These are phyloP conservation scores for Penicillium sp. DNA, from an alignment of 2,329 filamentous ascomycete species.

Conservation along the genomic window DNA sequence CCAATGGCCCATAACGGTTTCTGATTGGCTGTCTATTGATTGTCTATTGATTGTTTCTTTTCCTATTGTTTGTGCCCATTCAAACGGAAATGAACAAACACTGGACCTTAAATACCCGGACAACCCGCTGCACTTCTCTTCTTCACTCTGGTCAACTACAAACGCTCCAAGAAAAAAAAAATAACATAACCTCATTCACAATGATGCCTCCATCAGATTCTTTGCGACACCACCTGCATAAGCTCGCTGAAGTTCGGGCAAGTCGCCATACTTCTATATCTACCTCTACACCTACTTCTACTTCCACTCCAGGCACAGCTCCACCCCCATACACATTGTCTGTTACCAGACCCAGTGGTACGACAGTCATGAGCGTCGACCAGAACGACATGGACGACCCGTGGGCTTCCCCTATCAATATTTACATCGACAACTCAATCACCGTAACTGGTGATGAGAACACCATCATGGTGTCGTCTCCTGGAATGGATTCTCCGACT, in stretches of 20 bases:
- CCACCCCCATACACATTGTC: slow-evolving; percentile 26
- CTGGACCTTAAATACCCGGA: neutral
- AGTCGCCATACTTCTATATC: slow-evolving; percentile 12
- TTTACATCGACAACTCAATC: slow-evolving; percentile 38
- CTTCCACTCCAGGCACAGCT: slow-evolving; percentile 8
- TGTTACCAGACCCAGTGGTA: slow-evolving; percentile 4
- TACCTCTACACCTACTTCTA: neutral
- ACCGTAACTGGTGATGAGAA: slow-evolving; percentile 35
- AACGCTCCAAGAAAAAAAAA: neutral
- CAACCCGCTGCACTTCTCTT: neutral
- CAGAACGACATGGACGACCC: slow-evolving; percentile 18
- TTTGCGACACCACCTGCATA: slow-evolving; percentile 27
- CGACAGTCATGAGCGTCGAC: slow-evolving; percentile 7
- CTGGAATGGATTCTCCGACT: neutral
- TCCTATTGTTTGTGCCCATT: slow-evolving; percentile 6
- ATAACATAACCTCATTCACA: neutral
- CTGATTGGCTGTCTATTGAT: slow-evolving; percentile 9
- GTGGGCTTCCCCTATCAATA: slow-evolving; percentile 23
- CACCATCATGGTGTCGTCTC: slow-evolving; percentile 24
- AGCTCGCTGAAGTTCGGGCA: slow-evolving; percentile 24
- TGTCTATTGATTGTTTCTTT: slow-evolving; percentile 3
- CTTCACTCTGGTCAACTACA: neutral
- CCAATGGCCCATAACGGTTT: neutral
- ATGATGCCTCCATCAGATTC: slow-evolving; percentile 33
- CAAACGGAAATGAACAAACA: neutral